Conservation (phyloP, 2,329 filamentous ascomycete genomes). For the Cryphonectria parasitica region DNA sequence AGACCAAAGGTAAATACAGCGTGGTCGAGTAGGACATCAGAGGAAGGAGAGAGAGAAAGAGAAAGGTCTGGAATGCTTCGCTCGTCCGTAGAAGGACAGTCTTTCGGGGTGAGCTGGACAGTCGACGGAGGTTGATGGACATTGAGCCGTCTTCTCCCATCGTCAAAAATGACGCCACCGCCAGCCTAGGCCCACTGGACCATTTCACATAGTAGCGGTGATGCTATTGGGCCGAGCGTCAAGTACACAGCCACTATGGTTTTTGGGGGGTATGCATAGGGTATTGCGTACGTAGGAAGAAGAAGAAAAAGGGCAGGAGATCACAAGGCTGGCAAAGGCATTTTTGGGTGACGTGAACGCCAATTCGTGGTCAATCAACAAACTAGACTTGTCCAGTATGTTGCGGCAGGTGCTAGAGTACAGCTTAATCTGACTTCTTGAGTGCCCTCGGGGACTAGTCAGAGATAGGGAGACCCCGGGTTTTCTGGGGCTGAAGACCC, state of each 20-base stretch:
- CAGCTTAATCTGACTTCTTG: background rate
- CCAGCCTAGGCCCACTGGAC: slow-evolving; percentile 9
- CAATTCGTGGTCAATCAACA: background rate
- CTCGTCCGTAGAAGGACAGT: background rate
- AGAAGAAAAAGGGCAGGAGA: background rate
- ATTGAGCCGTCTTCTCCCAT: background rate
- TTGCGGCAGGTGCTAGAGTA: background rate
- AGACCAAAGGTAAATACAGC: background rate
- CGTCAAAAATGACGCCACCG: slow-evolving; percentile 20
- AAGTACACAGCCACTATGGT: background rate
- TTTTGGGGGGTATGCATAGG: too few relatives aligned
- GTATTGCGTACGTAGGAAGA: background rate
- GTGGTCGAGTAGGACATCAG: background rate
- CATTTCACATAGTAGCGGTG: background rate
- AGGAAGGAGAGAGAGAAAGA: background rate
- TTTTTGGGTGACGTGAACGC: background rate
- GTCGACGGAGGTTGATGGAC: background rate
- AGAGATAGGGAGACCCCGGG: background rate
- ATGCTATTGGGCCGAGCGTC: background rate
- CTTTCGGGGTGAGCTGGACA: background rate
- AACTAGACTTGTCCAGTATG: background rate
- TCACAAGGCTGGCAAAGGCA: background rate
- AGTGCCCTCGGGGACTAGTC: background rate
- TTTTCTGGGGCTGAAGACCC: background rate
- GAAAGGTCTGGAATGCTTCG: background rate